Evolutionary conservation across 2,329 filamentous ascomycete genomes (phyloP), one percentile per base, ranked within the genome.

Genomic region (Sphaerulina vaccinii): DNA sequence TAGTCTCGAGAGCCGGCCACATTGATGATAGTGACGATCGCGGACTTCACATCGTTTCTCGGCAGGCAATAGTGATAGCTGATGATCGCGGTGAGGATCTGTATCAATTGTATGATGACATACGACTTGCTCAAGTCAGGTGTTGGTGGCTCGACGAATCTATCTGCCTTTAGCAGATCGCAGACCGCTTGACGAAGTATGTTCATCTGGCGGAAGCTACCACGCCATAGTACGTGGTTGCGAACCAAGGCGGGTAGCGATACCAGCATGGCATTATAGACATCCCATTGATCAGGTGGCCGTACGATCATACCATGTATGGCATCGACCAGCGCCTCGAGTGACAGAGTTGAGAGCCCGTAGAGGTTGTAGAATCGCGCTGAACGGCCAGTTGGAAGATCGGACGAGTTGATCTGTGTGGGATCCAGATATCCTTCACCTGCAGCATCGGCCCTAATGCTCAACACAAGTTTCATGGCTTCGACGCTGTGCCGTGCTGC

Each of bases 41-140:
- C 29, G 96, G 84, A 90, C 63, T 96, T 91, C 67, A 95, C 86
- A 62, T 97, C 90, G 23, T 81, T 80, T 65, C 91, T 91, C 48
- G 84, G 79, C 66, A 95, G 95, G 61, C 90, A 80, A 47, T 86
- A 82, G 68, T 96, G 90, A 65, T 96, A 99, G 68, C 90, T 92
- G 65, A 96, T 79, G 45, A 96, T 81, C 73, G 92, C 90, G 5
- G 88, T 92, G 59, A 99, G 75, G 24, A 85, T 84, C 62, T 96
- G 87, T 62, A 93, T 92, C 32, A 97, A 77, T 65, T 90, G 95
- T 29, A 93, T 87, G 11, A 88, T 89, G 44, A 96, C 86, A 68
- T 97, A 90, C 0, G 87, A 87, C 61, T 90, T 91, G 51, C 90
- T 89, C 18, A 96, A 76, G 0, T 90, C 87, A 5, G 87, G 86